Evolutionary conservation across 345 rosid genomes (phyloP).

Genomic region (Microcos paniculata): DNA sequence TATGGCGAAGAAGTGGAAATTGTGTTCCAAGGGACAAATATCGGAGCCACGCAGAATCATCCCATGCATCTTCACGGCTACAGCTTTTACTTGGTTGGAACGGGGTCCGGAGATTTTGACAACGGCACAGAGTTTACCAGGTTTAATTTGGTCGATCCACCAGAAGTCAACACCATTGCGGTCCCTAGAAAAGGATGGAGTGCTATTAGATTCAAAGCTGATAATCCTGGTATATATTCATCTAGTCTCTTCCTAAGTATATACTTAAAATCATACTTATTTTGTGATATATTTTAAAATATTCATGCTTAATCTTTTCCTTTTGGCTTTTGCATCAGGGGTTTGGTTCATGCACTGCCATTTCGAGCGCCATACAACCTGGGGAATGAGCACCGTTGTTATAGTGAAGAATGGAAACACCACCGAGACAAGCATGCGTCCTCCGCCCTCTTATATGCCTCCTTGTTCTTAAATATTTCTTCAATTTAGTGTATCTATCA

Average conservation of each 20-base stretch:
- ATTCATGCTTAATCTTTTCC: too few relatives aligned
- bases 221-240: constrained; percentile 24
- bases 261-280: not conserved
- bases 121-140: constrained; percentile 6
- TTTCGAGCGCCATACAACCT: constrained; percentile 19
- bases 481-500: not conserved
- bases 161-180: constrained; percentile 21
- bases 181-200: constrained; percentile 29
- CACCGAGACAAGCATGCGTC: not conserved
- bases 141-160: constrained; percentile 34
- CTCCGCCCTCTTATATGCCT: constrained; percentile 6
- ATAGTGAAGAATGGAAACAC: constrained; percentile 25
- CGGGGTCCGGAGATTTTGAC: constrained; percentile 26
- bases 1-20: constrained; percentile 20
- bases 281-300: not conserved
- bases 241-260: not conserved
- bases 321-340: constrained; percentile 12
- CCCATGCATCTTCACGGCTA: constrained; percentile 41
- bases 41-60: constrained; percentile 20
- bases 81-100: constrained; percentile 35
- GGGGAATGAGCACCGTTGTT: constrained; percentile 31
- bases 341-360: constrained; percentile 37
- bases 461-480: not conserved
- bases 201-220: constrained; percentile 29
- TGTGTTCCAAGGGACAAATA: constrained; percentile 30